These are phyloP conservation scores for Cucurbita ficifolia DNA, from an alignment of 306 rosid genomes.

Conservation along the genomic window DNA sequence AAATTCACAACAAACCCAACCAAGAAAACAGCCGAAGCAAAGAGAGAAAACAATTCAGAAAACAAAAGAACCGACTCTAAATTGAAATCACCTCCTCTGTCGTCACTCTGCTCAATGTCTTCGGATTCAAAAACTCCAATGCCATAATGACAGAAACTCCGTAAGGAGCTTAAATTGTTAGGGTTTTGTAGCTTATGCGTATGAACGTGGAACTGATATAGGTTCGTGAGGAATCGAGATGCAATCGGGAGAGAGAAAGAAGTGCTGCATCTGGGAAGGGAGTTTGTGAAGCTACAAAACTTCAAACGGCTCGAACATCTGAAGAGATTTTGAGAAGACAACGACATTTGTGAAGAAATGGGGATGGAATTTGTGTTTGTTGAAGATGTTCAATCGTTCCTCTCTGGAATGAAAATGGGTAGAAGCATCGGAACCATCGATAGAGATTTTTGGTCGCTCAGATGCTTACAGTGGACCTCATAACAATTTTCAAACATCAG, in stretches of 20 bases:
- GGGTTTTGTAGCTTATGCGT: not conserved
- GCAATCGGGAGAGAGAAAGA: not conserved
- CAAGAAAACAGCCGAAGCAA: constrained; percentile 37
- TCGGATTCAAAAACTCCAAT: constrained; percentile 22
- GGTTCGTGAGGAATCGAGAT: not conserved
- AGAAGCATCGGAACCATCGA: not conserved
- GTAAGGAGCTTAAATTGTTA: not conserved
- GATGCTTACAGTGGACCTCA: not conserved
- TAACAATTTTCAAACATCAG: not conserved
- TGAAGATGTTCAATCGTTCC: not conserved
- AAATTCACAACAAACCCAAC: constrained; percentile 20
- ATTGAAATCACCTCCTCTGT: constrained; percentile 7
- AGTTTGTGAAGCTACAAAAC: not conserved
- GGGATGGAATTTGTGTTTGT: not conserved
- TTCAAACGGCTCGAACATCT: not conserved
- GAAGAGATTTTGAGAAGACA: constrained; percentile 7
- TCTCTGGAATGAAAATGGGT: not conserved
- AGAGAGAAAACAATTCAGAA: constrained; percentile 40
- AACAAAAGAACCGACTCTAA: constrained; percentile 42
- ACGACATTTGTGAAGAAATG: not conserved
- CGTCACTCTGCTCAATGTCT: not conserved
- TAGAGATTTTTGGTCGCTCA: not conserved
- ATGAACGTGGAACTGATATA: not conserved
- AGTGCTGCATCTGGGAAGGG: not conserved
- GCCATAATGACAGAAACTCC: constrained; percentile 2